These are phyloP conservation scores for Wickerhamomyces bisporus DNA, from an alignment of 805 yeast species.

Conservation along the genomic window DNA sequence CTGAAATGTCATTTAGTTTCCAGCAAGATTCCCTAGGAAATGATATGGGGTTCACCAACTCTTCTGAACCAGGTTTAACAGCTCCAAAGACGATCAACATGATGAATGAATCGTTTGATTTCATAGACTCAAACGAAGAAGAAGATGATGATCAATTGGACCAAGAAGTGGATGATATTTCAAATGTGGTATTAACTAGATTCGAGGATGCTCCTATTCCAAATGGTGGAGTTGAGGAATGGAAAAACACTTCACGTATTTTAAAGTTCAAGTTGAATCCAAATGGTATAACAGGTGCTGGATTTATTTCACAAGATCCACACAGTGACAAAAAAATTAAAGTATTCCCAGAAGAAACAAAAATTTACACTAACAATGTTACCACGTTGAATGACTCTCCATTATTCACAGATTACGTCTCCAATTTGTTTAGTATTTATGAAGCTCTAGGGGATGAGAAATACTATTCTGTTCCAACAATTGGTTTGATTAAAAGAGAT, in stretches of 20 bases:
- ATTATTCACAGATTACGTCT: slow-evolving; percentile 42
- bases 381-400: slow-evolving; percentile 37
- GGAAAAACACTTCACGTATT: slow-evolving; percentile 30
- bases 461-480: slow-evolving; percentile 34
- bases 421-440: slow-evolving; percentile 45
- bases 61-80: too few relatives aligned
- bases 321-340: slow-evolving; percentile 21
- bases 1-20: too few relatives aligned
- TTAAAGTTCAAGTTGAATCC: slow-evolving; percentile 45
- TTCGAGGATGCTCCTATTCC: slow-evolving; percentile 33
- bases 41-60: too few relatives aligned
- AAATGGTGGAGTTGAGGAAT: slow-evolving; percentile 25
- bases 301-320: slow-evolving; percentile 30
- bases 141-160: slow-evolving; percentile 15
- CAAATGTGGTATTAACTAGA: slow-evolving; percentile 25
- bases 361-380: slow-evolving; percentile 35
- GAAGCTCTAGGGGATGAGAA: slow-evolving; percentile 44
- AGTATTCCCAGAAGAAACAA: slow-evolving; percentile 34
- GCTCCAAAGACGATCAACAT: not conserved
- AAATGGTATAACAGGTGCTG: slow-evolving; percentile 34
- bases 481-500: slow-evolving; percentile 32
- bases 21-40: too few relatives aligned
- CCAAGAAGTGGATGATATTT: slow-evolving; percentile 22
- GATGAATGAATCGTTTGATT: slow-evolving; percentile 2
- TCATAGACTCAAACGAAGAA: slow-evolving; percentile 7